Percentiles rank a stretch among this genome's conserved stretches.
phyloP scores from a whole-genome alignment of 176 grass and related monocot species.

The Phoenix roebelenii region DNA sequence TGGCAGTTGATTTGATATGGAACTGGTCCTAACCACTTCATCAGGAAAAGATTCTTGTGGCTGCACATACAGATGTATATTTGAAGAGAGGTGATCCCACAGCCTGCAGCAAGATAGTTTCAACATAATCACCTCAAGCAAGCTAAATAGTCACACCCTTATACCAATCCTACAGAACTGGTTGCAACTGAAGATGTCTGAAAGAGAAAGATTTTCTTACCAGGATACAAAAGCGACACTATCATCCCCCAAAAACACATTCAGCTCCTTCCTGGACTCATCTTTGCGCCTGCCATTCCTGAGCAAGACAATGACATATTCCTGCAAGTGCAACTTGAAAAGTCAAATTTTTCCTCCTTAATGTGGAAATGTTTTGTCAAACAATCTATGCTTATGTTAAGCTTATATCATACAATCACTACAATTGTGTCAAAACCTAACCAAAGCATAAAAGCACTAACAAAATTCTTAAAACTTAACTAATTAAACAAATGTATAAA shows the following conservation, averaged over 20 bases:
- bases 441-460: no score
- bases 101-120: constrained; percentile 43
- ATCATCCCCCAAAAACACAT: constrained; percentile 74
- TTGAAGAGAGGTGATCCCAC: constrained; percentile 91
- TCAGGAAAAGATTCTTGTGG: constrained; percentile 25
- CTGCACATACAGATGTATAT: constrained; percentile 65
- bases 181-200: constrained; percentile 1
- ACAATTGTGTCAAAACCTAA: no score
- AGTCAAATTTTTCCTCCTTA: no score
- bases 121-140: no score
- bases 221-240: constrained; percentile 72
- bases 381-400: no score
- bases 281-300: constrained; percentile 71
- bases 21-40: constrained; percentile 27
- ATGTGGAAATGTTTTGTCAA: no score
- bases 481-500: no score
- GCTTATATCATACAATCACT: no score
- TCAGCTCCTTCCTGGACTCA: constrained; percentile 54
- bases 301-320: constrained; percentile 78
- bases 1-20: constrained; percentile 24
- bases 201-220: constrained; percentile 26
- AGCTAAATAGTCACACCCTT: no score
- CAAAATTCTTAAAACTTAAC: no score
- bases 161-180: no score
- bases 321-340: constrained; percentile 30